Evolutionary conservation across 176 grass and related monocot genomes (phyloP).

Genomic region (Alopecurus myosuroides): DNA sequence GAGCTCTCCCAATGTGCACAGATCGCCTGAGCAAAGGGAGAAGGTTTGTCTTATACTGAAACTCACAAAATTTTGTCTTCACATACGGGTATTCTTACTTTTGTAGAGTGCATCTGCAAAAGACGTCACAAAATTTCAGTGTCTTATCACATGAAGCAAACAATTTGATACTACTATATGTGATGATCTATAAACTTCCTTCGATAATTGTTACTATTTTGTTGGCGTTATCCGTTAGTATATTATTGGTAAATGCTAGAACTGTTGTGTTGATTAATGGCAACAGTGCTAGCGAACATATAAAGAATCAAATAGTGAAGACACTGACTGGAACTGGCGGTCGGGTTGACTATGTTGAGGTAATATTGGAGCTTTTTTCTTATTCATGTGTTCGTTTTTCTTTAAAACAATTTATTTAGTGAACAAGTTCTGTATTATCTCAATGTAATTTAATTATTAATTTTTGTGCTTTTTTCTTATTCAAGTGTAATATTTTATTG

Average conservation of each 20-base stretch:
- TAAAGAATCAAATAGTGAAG: slow-evolving; percentile 57
- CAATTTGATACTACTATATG: background rate
- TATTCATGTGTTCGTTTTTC: background rate
- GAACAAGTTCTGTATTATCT: background rate
- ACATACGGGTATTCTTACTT: background rate
- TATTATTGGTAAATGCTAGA: slow-evolving; percentile 70
- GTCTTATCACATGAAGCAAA: background rate
- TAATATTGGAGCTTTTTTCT: slow-evolving; percentile 10
- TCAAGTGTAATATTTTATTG: no score
- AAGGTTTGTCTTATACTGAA: slow-evolving; percentile 48
- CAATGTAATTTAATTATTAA: background rate
- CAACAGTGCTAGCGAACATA: slow-evolving; percentile 39
- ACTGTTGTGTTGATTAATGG: slow-evolving; percentile 40
- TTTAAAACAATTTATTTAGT: background rate
- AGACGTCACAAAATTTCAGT: background rate
- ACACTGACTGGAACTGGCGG: slow-evolving; percentile 51
- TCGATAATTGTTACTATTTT: background rate
- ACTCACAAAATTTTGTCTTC: background rate
- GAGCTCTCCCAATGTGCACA: slow-evolving; percentile 86
- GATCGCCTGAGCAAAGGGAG: slow-evolving; percentile 47
- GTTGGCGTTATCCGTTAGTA: slow-evolving; percentile 76
- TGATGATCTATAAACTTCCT: background rate
- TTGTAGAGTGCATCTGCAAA: background rate
- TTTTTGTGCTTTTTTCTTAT: no score
- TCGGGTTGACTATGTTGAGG: slow-evolving; percentile 89